Conservation (phyloP, 768 basidiomycete species). For the Hortiboletus campestris region DNA sequence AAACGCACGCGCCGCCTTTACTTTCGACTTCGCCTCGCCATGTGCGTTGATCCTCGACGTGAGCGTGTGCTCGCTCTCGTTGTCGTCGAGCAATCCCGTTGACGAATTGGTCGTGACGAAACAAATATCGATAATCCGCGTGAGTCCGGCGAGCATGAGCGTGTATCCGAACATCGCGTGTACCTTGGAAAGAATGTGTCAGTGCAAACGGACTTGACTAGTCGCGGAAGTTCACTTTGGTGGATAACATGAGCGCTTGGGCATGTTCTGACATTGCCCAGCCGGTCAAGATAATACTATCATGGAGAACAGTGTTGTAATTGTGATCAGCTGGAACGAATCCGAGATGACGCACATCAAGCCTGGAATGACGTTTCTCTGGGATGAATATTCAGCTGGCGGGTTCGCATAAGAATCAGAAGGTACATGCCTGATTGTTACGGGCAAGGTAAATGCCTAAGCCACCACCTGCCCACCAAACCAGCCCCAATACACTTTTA, state of each 20-base stretch:
- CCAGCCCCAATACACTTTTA: conserved; percentile 50
- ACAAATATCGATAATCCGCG: conserved; percentile 82
- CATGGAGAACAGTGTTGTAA: neutral
- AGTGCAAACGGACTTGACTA: neutral
- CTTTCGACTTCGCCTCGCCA: conserved; percentile 20
- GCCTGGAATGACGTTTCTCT: conserved; percentile 80
- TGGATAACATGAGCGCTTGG: conserved; percentile 82
- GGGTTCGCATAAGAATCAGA: neutral
- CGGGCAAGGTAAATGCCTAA: conserved; percentile 81
- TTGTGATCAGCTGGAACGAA: neutral
- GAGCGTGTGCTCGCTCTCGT: conserved; percentile 69
- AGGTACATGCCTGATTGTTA: conserved; percentile 61
- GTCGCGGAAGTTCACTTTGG: conserved; percentile 48
- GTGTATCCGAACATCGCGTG: conserved; percentile 84
- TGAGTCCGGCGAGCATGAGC: conserved; percentile 77
- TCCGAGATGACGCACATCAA: conserved; percentile 57
- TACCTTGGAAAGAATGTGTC: conserved; percentile 44
- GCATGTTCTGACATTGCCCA: conserved; percentile 93
- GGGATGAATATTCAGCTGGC: neutral
- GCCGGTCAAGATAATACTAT: conserved; percentile 83
- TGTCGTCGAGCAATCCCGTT: conserved; percentile 37
- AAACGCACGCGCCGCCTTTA: conserved; percentile 58
- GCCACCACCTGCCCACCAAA: conserved; percentile 88
- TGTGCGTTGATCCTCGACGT: conserved; percentile 34
- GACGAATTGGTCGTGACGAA: conserved; percentile 54